Evolutionary conservation across 805 yeast species (phyloP).

Genomic region (Hanseniaspora thailandica): DNA sequence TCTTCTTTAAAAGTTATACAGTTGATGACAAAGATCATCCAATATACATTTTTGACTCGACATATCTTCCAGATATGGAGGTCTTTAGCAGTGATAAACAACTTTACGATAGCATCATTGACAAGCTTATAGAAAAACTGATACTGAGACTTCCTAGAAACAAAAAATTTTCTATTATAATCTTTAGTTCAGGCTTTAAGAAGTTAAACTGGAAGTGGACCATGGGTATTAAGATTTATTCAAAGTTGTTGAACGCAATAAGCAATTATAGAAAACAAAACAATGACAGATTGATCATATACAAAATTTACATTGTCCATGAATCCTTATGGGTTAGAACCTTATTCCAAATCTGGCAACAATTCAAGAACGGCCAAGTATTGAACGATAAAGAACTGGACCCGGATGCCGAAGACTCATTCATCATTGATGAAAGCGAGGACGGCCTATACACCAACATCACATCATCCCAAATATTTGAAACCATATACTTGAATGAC

Average conservation of each 20-base stretch:
- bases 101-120: slow-evolving; percentile 31
- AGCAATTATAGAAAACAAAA: slow-evolving; percentile 31
- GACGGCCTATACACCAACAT: background rate
- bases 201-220: slow-evolving; percentile 43
- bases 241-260: slow-evolving; percentile 45
- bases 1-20: slow-evolving; percentile 48
- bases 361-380: slow-evolving; percentile 47
- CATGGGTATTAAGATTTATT: slow-evolving; percentile 53
- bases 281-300: slow-evolving; percentile 26
- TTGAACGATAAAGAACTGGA: slow-evolving; percentile 19
- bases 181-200: slow-evolving; percentile 74
- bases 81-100: slow-evolving; percentile 33
- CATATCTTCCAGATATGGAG: slow-evolving; percentile 49
- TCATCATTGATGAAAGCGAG: background rate
- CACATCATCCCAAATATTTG: slow-evolving; percentile 20
- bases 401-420: slow-evolving; percentile 3
- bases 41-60: slow-evolving; percentile 70
- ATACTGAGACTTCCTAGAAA: slow-evolving; percentile 44
- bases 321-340: slow-evolving; percentile 84
- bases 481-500: slow-evolving; percentile 32
- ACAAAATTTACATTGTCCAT: slow-evolving; percentile 67
- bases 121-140: slow-evolving; percentile 47
- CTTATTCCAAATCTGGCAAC: slow-evolving; percentile 52
- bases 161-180: slow-evolving; percentile 51
- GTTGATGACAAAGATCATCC: slow-evolving; percentile 64